These are phyloP conservation scores for Arachnopeziza araneosa DNA, from an alignment of 2,329 filamentous ascomycete genomes.

Conservation along the genomic window DNA sequence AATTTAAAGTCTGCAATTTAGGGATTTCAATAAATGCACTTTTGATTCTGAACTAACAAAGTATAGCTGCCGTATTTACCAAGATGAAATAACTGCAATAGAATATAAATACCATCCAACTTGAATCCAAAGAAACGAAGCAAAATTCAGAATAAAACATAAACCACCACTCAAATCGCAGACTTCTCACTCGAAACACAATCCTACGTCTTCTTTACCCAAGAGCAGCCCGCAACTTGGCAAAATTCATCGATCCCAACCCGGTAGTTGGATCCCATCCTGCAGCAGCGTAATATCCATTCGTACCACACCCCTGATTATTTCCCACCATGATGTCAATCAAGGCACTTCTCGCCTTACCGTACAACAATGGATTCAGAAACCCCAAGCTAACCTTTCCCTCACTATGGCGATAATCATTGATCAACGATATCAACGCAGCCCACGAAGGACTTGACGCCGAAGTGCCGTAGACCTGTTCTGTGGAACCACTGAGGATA, in stretches of 20 bases:
- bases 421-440: constrained; percentile 4
- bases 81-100: too few species aligned
- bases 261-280: constrained; percentile 30
- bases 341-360: constrained; percentile 20
- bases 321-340: constrained; percentile 34
- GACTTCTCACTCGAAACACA: too few species aligned
- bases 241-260: neutral
- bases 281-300: constrained; percentile 25
- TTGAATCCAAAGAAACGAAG: too few species aligned
- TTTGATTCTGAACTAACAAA: too few species aligned
- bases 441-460: constrained; percentile 1
- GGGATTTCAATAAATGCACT: too few species aligned
- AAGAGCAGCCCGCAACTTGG: neutral
- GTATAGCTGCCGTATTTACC: too few species aligned
- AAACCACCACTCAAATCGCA: too few species aligned
- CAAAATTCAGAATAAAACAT: too few species aligned
- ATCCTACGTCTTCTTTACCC: too few species aligned
- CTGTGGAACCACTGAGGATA: neutral
- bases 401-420: constrained; percentile 1
- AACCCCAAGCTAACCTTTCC: constrained; percentile 6
- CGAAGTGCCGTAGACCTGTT: neutral
- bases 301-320: constrained; percentile 34
- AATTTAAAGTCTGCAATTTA: too few species aligned
- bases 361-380: constrained; percentile 35
- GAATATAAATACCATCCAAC: too few species aligned